Evolutionary conservation across 805 yeast species (phyloP), one percentile per base, ranked within the genome.

Genomic region (Nakazawaea laoshanensis): DNA sequence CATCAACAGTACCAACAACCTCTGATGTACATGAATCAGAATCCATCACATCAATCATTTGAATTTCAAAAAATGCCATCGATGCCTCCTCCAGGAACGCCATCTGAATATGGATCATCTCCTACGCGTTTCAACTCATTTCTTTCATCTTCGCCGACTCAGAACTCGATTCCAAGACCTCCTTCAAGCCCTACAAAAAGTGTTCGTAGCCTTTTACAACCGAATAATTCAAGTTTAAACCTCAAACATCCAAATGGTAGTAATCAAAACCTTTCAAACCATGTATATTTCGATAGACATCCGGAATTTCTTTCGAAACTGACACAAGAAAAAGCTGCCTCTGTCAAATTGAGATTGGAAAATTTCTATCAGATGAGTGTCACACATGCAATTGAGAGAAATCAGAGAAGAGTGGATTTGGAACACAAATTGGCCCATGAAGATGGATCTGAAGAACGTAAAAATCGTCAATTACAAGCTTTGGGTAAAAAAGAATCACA

Each of bases 381-480:
- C 19, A 72, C 74, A 35, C 94, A 87, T 53, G 97, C 98, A 0
- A 87, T 92, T 40, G 98, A 92, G 55, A 67, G 98, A 43, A 92
- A 89, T 53, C 96, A 88, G 55, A 75, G 97, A 57, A 69, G 96
- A 25, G 72, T 87, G 24, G 86, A 81, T 45, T 67, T 87, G 42
- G 98, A 84, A 59, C 80, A 78, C 43, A 71, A 73, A 37, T 57
- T 87, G 24, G 64, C 71, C 28, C 63, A 64, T 21, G 92, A 84
- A 48, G 78, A 79, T 19, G 74, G 83, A 39, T 78, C 89, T 13
- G 94, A 83, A 42, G 96, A 88, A 54, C 74, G 95, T 32, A 80
- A 80, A 41, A 78, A 77, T 48, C 67, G 96, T 45, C 92, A 84
- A 52, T 67, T 86, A 36, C 77, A 77, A 42, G 72, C 84, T 24